These are phyloP conservation scores for Aspergillus tubingensis DNA, from an alignment of 2,329 filamentous ascomycete species.

Conservation along the genomic window DNA sequence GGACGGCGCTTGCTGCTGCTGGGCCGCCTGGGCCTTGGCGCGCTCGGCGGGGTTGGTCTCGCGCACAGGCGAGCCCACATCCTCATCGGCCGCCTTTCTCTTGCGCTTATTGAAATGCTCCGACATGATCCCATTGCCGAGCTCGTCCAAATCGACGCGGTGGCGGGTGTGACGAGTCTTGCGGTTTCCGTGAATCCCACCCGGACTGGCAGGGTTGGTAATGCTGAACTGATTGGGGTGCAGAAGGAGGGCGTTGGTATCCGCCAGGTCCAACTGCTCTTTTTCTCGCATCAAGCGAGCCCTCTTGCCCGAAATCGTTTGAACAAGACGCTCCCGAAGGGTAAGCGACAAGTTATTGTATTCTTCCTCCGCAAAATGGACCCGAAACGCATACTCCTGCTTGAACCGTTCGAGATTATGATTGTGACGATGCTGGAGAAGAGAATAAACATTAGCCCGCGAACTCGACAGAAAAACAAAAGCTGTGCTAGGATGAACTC, in stretches of 20 bases:
- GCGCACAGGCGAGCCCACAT: slow-evolving; percentile 60
- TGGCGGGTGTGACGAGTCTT: slow-evolving; percentile 65
- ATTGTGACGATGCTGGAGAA: slow-evolving; percentile 57
- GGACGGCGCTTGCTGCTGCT: slow-evolving; percentile 59
- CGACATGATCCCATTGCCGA: slow-evolving; percentile 49
- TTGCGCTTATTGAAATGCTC: slow-evolving; percentile 59
- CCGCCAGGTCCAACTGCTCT: slow-evolving; percentile 66
- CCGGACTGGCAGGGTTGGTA: slow-evolving; percentile 64
- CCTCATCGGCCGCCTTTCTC: slow-evolving; percentile 60
- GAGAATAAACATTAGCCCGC: not conserved
- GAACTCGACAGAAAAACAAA: slow-evolving; percentile 7
- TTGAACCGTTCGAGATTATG: slow-evolving; percentile 58
- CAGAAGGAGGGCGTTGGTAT: slow-evolving; percentile 65
- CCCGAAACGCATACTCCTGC: slow-evolving; percentile 59
- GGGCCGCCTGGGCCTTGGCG: slow-evolving; percentile 54
- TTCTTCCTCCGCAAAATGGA: slow-evolving; percentile 64
- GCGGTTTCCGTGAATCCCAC: slow-evolving; percentile 60
- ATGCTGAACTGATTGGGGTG: slow-evolving; percentile 68
- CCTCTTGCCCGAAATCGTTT: slow-evolving; percentile 59
- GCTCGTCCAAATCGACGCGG: slow-evolving; percentile 55
- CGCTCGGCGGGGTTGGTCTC: slow-evolving; percentile 53
- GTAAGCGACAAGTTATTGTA: slow-evolving; percentile 60
- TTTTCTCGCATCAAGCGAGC: slow-evolving; percentile 63
- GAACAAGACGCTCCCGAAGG: slow-evolving; percentile 62
- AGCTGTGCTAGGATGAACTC: slow-evolving; percentile 35